phyloP scores from a whole-genome alignment of 2,329 filamentous ascomycete species.

The Aspergillus costaricaensis region DNA sequence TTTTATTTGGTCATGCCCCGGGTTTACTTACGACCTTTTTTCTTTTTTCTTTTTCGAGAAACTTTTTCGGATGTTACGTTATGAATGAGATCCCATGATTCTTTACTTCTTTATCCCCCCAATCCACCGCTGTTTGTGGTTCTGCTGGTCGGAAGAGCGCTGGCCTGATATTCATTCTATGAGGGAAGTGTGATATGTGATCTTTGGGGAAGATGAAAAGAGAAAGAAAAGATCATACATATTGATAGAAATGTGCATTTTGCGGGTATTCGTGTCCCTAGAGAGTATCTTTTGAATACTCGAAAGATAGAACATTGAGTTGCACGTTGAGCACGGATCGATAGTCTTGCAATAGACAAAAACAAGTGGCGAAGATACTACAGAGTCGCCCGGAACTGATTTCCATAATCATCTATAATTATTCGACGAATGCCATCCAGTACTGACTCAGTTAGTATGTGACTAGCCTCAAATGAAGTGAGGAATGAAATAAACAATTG shows the following conservation, averaged over 20 bases:
- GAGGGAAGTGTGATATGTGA: slow-evolving; percentile 8
- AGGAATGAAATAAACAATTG: no score
- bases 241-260: slow-evolving; percentile 1
- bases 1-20: slow-evolving; percentile 27
- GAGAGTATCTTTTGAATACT: background rate
- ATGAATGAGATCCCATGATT: slow-evolving; percentile 21
- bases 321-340: background rate
- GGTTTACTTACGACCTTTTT: slow-evolving; percentile 20
- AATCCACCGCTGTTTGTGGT: slow-evolving; percentile 17
- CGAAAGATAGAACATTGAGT: slow-evolving; percentile 4
- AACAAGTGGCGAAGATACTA: no score
- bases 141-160: slow-evolving; percentile 38
- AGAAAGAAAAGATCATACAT: background rate
- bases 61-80: slow-evolving; percentile 22
- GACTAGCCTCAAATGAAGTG: no score
- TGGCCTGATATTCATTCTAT: slow-evolving; percentile 29
- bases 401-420: no score
- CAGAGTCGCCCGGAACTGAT: no score
- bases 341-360: background rate
- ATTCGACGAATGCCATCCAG: no score
- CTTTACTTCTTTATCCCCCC: slow-evolving; percentile 5
- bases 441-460: no score
- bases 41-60: slow-evolving; percentile 12
- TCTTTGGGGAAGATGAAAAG: background rate
- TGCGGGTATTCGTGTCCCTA: background rate